Evolutionary conservation across 139 green algal genomes (phyloP), one percentile per base, ranked within the genome.

Genomic region (Chlorella sp.): DNA sequence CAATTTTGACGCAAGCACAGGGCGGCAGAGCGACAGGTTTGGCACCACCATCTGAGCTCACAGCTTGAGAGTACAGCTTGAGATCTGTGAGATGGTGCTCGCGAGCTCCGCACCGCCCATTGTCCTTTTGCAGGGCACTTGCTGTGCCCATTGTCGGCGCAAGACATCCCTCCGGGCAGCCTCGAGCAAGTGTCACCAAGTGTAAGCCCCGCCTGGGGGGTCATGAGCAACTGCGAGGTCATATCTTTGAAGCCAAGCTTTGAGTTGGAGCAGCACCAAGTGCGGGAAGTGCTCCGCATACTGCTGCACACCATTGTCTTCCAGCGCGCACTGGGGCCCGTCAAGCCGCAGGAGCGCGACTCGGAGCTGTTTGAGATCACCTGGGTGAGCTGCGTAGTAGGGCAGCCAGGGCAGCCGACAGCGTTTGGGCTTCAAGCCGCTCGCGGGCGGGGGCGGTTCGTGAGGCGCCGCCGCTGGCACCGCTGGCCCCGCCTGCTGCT

Each of bases 281-380:
- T 86, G 28, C 19, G 94, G 2, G 97, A 99, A 79, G 94, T 97
- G 9, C 88, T 99, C 34, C 91, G 96, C 86, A 96, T 96, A 83
- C 73, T 99, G 30, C 84, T 99, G 53, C 97, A 99, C 92, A 99
- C 97, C 32, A 98, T 99, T 61, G 89, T 99, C 9, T 99, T 99
- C 91, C 97, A 97, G 90, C 89, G 97, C 7, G 94, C 97, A 0
- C 92, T 99, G 34, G 97, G 97, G 1, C 92, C 95, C 26, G 95
- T 99, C 18, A 91, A 91, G 42, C 97, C 97, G 0, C 66, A 90
- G 12, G 97, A 99, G 66, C 94, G 97, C 16, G 97, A 99, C 84
- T 96, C 92, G 11, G 96, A 99, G 91, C 95, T 99, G 4, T 97
- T 99, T 83, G 96, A 99, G 77, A 91, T 99, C 34, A 98, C 96